Percentiles rank a stretch among this genome's conserved stretches.
Conservation (phyloP, 2,329 filamentous ascomycete species). For the Pestalotiopsis sp. region DNA sequence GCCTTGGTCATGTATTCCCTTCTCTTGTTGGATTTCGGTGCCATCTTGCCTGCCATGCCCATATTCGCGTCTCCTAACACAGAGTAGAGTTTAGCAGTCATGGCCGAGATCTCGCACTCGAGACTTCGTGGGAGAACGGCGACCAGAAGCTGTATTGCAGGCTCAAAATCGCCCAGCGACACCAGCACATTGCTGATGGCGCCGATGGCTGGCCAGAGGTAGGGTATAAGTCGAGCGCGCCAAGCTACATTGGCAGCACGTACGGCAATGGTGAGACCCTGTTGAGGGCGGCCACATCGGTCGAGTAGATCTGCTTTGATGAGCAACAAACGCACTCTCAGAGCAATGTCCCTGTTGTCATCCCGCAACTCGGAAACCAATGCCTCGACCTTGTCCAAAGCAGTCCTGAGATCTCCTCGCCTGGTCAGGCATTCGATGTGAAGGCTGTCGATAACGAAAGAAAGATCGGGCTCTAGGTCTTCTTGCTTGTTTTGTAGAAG, state of each 20-base stretch:
- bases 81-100: conserved; percentile 69
- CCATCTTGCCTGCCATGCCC: conserved; percentile 67
- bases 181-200: conserved; percentile 70
- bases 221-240: conserved; percentile 67
- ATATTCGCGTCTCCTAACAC: conserved; percentile 77
- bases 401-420: conserved; percentile 48
- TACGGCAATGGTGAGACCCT: conserved; percentile 76
- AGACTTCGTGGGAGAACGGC: conserved; percentile 76
- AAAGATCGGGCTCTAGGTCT: conserved; percentile 55
- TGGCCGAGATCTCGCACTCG: conserved; percentile 66
- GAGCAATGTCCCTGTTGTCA: conserved; percentile 57
- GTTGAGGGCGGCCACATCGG: conserved; percentile 68
- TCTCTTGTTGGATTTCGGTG: conserved; percentile 44
- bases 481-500: conserved; percentile 54
- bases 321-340: conserved; percentile 72
- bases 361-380: conserved; percentile 45
- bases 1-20: conserved; percentile 62
- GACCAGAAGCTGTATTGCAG: conserved; percentile 65
- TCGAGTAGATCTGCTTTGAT: conserved; percentile 73
- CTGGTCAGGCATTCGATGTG: conserved; percentile 55
- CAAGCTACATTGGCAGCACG: conserved; percentile 76
- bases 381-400: conserved; percentile 50
- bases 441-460: conserved; percentile 52
- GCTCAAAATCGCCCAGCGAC: conserved; percentile 70
- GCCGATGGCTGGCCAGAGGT: conserved; percentile 73